Evolutionary conservation across 2,329 filamentous ascomycete genomes (phyloP), one percentile per base, ranked within the genome.

Genomic region (Colletotrichum sp.): DNA sequence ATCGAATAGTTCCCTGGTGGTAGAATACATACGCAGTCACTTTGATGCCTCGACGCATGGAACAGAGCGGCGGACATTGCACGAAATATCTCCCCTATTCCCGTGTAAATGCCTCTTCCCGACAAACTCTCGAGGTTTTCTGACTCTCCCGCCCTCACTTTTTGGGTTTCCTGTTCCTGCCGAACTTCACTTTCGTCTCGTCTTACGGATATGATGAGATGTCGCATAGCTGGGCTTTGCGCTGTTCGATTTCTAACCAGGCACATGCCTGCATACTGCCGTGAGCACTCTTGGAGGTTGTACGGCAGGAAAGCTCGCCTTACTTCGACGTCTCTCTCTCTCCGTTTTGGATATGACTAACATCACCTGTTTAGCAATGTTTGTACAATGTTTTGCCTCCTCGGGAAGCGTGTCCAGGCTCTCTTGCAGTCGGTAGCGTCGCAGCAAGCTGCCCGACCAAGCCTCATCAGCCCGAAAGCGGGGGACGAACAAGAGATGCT

Each of bases 371-470:
- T 52, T 52, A 13, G 44, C 44, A 62, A 62, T 30, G 28, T 32
- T 62, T 62, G n/a, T 32, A 49, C 57, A 26, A 10, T 32, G 21
- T 13, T 57, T 39, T 57, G 55, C n/a, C 26, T 62, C 30, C 21
- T 21, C 32, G 13, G 62, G 32, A 13, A 16, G n/a, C 44, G 10
- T 21, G 10, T 32, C n/a, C n/a, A 16, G 6, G 28, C 28, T 52
- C 44, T 52, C 44, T 52, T 6, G 67, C 67, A 69, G 12, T 13
- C 57, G 24, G 49, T 62, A 57, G 60, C 59, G 72, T 66, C 28
- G 68, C 62, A 72, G 68, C 34, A 71, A 39, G 52, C 52, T 67
- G 73, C 63, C 73, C 73, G 68, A 67, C 36, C 44, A 75, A 75
- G 72, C 72, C 72, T 62, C 62, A 39, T 67, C 72, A 24, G 32